Percentiles rank a stretch among this genome's conserved stretches.
These are phyloP conservation scores for Eragrostis tef DNA, from an alignment of 202 grass and related monocot species.

Conservation along the genomic window DNA sequence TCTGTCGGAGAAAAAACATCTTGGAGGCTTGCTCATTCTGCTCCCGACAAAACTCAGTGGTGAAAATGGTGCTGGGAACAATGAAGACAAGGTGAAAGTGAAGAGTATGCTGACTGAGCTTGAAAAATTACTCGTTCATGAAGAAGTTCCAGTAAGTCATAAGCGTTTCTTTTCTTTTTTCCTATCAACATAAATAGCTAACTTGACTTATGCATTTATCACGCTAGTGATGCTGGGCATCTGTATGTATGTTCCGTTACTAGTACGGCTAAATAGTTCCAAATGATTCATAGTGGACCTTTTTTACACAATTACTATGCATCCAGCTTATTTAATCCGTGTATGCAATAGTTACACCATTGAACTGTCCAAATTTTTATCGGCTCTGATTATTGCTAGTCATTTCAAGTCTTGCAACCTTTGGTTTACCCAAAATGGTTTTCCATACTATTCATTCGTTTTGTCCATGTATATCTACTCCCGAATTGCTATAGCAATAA, in stretches of 20 bases:
- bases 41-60: slow-evolving; percentile 65
- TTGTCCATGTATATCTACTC: background rate
- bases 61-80: slow-evolving; percentile 43
- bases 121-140: slow-evolving; percentile 80
- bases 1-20: slow-evolving; percentile 65
- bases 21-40: slow-evolving; percentile 88
- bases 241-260: background rate
- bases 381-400: background rate
- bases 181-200: background rate
- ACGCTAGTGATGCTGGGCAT: slow-evolving; percentile 21
- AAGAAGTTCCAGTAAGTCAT: slow-evolving; percentile 75
- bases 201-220: background rate
- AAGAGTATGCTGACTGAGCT: slow-evolving; percentile 66
- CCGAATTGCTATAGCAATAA: background rate
- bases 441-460: slow-evolving; percentile 13
- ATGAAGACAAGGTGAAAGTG: slow-evolving; percentile 45
- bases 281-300: background rate
- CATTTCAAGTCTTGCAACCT: background rate
- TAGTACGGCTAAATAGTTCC: background rate
- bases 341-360: background rate
- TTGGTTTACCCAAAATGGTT: background rate
- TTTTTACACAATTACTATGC: slow-evolving; percentile 4
- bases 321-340: slow-evolving; percentile 11
- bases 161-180: background rate
- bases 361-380: background rate